Evolutionary conservation across 2,329 filamentous ascomycete genomes (phyloP), one percentile per base, ranked within the genome.

Genomic region (Domatiomyces catenatus): DNA sequence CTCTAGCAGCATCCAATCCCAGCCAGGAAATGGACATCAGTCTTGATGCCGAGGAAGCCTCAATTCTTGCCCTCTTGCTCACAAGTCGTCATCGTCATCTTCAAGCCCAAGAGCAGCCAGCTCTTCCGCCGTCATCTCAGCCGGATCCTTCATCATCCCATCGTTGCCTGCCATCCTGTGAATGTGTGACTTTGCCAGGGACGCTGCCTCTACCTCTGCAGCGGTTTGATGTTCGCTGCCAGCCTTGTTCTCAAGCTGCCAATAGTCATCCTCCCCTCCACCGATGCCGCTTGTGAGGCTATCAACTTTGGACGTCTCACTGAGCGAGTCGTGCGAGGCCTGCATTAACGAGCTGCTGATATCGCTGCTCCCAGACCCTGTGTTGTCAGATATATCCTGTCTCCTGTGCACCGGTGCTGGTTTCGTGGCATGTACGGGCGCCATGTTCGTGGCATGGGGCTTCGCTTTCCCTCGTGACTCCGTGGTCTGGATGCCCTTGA

Each of bases 81-180:
- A 39, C 32, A 39, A 39, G 19, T 51, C 49, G 7, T 57, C 55
- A 18, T 55, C 49, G 12, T 52, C 51, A 8, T 50, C 48, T 22
- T 39, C 46, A 17, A 28, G 43, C 28, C 17, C 42, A 10, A 42
- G 19, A 18, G 22, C 45, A 26, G 10, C 19, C 20, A 48, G 8
- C 24, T 53, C 51, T 28, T 48, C 53, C 7, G 48, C 42, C n/a
- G 53, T 46, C 51, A 50, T 55, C 42, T 47, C 22, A 1, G 28
- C 44, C 17, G 53, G 53, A 50, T 55, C 53, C 22, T 42, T 44
- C 39, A 55, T 48, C 19, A 50, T 32, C 19, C 22, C 43, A 10
- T 45, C 12, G 43, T 26, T 26, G 19, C 18, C 10, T 4, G 32
- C 32, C 32, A 39, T 39, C 12, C 12, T 39, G 10, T 15, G 32